Evolutionary conservation across 2,329 filamentous ascomycete species (phyloP), one percentile per base, ranked within the genome.

Genomic region (Penicillium griseofulvum): DNA sequence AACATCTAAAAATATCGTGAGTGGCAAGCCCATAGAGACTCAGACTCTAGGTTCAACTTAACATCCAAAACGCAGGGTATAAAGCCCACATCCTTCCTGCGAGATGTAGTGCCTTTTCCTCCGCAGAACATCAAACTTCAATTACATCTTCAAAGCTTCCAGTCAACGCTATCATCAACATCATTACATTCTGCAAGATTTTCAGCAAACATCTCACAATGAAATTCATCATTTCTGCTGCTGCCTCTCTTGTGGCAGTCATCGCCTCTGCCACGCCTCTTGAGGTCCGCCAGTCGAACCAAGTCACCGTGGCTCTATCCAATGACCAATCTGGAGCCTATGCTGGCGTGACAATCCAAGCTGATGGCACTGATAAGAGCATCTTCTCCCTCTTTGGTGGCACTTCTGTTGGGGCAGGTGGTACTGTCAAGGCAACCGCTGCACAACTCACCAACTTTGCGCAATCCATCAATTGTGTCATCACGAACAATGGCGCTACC

Each of bases 231-330:
- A 17, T 54, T 34, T 12, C 39, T 16, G 22, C 28, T 24, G 17
- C 52, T 11, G 12, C 39, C 14, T 33, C 56, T 24, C 16, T 57
- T 90, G 55, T 51, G 44, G 56, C 28, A 10, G 33, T 46, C 29
- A 8, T 31, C 14, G 22, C 48, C 33, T 38, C 56, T 39, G 56
- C 54, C 37, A 29, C 42, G 1, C 56, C 54, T 28, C 26, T 59
- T 5, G 49, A 54, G 10, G 36, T 42, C 33, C 56, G 50, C 39
- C 38, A 49, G 19, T 24, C 37, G 11, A 43, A 34, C 5, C 17
- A 39, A 16, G 54, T 59, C 6, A 45, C 56, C 4, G 36, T 57
- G 5, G 54, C 56, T 22, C 58, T 59, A 14, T 57, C 58, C 5
- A 61, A 59, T 26, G 58, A 61, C 9, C 41, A 53, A 11, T 52